Conservation (phyloP, 371 early-diverging fungal species). For the Mucor saturninus region DNA sequence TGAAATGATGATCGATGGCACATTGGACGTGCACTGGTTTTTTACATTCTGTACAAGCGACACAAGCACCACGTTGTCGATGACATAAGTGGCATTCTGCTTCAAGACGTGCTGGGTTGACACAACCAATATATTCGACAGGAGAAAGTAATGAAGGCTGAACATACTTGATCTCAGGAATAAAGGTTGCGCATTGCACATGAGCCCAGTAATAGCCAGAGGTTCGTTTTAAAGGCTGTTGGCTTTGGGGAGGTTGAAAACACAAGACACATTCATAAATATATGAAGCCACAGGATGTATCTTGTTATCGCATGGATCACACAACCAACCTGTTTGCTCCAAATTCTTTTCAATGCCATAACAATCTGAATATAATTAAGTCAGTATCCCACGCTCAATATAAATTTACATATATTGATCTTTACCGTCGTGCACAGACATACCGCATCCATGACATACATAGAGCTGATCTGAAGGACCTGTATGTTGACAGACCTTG, state of each 20-base stretch:
- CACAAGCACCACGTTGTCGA: constrained; percentile 44
- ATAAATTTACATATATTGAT: not conserved
- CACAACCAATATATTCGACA: constrained; percentile 73
- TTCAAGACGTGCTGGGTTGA: constrained; percentile 70
- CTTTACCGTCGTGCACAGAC: constrained; percentile 64
- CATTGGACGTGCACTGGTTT: constrained; percentile 52
- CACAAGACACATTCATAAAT: constrained; percentile 71
- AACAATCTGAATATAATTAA: constrained; percentile 47
- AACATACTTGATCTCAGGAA: constrained; percentile 77
- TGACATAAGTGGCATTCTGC: constrained; percentile 57
- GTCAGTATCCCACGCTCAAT: not conserved
- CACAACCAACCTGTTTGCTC: constrained; percentile 59
- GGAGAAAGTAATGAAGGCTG: constrained; percentile 73
- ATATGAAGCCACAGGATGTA: constrained; percentile 63
- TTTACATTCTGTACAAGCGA: constrained; percentile 47
- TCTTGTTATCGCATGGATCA: constrained; percentile 66
- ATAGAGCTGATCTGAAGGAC: constrained; percentile 37
- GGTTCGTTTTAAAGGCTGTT: constrained; percentile 85
- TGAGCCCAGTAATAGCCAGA: constrained; percentile 92
- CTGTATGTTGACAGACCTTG: constrained; percentile 50
- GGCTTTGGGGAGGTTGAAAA: constrained; percentile 30
- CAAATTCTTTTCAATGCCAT: constrained; percentile 35
- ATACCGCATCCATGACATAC: constrained; percentile 67
- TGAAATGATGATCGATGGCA: constrained; percentile 50
- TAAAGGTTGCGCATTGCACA: constrained; percentile 85